phyloP scores from a whole-genome alignment of 1,284 basidiomycete genomes.

The Leccinum laetum region DNA sequence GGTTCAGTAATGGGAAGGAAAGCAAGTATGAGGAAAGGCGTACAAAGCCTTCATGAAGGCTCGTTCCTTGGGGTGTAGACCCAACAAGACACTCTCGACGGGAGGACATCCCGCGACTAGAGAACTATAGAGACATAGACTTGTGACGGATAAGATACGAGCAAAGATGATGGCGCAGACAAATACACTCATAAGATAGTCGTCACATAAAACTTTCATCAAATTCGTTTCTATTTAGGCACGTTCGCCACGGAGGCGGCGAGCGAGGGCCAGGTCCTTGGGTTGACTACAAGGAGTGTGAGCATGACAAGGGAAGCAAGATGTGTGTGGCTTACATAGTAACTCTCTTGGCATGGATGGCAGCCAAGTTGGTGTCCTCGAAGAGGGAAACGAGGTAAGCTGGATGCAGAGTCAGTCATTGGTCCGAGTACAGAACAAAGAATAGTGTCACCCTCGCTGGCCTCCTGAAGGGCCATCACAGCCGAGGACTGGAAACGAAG shows the following conservation, averaged over 20 bases:
- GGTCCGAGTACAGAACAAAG: background rate
- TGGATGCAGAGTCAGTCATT: slow-evolving; percentile 12
- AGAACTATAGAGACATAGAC: background rate
- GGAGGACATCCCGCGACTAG: slow-evolving; percentile 12
- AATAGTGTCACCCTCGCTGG: slow-evolving; percentile 47
- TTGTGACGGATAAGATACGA: slow-evolving; percentile 2
- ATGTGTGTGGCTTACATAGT: slow-evolving; percentile 36
- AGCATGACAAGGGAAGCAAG: slow-evolving; percentile 4
- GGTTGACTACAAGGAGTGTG: slow-evolving; percentile 28
- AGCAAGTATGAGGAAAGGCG: no score
- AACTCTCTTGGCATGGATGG: slow-evolving; percentile 68
- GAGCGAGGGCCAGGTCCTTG: slow-evolving; percentile 59
- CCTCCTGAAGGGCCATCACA: slow-evolving; percentile 68
- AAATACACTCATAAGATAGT: background rate
- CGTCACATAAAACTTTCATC: background rate
- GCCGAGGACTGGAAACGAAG: slow-evolving; percentile 69
- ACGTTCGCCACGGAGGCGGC: slow-evolving; percentile 34
- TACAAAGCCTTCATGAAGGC: slow-evolving; percentile 19
- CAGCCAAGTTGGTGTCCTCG: slow-evolving; percentile 59
- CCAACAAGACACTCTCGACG: slow-evolving; percentile 10
- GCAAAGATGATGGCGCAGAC: background rate
- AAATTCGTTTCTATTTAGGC: slow-evolving; percentile 4
- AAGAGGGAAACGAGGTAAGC: slow-evolving; percentile 71
- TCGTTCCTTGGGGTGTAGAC: slow-evolving; percentile 23
- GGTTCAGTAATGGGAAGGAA: background rate